A percentile compares a stretch with the other conserved stretches of the same genome.
phyloP scores from a whole-genome alignment of 345 rosid species.

The Arabis hirsuta region DNA sequence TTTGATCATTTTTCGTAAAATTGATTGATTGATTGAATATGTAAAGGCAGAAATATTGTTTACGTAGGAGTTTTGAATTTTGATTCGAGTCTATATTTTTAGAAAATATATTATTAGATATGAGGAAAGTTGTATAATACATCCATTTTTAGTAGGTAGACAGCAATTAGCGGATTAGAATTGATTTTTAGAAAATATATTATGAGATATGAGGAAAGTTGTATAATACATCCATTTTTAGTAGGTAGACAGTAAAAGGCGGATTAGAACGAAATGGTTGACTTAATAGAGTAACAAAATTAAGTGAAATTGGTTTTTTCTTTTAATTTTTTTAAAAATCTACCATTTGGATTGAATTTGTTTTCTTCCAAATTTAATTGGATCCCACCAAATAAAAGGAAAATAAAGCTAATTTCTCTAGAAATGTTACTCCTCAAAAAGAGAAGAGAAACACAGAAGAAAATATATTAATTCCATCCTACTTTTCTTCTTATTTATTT shows the following conservation, averaged over 20 bases:
- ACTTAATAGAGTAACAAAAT: no score
- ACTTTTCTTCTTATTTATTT: no score
- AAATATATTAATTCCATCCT: no score
- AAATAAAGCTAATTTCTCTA: no score
- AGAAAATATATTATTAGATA: background rate
- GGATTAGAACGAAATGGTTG: slow-evolving; percentile 23
- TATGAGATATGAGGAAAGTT: background rate
- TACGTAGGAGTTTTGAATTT: slow-evolving; percentile 36
- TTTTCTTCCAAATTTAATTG: no score
- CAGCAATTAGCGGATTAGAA: background rate
- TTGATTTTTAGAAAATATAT: background rate
- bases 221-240: slow-evolving; percentile 18
- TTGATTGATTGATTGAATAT: slow-evolving; percentile 24
- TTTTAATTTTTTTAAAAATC: no score
- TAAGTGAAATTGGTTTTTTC: no score
- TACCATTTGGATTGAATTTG: no score
- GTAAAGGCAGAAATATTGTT: slow-evolving; percentile 6
- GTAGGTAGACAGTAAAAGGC: slow-evolving; percentile 12
- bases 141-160: slow-evolving; percentile 19
- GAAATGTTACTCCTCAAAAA: no score
- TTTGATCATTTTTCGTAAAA: slow-evolving; percentile 3
- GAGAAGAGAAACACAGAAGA: no score
- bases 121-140: background rate
- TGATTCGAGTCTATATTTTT: background rate
- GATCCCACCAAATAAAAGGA: no score